Conservation (phyloP, 1,284 basidiomycete genomes). For the Cryptococcus sp. region DNA sequence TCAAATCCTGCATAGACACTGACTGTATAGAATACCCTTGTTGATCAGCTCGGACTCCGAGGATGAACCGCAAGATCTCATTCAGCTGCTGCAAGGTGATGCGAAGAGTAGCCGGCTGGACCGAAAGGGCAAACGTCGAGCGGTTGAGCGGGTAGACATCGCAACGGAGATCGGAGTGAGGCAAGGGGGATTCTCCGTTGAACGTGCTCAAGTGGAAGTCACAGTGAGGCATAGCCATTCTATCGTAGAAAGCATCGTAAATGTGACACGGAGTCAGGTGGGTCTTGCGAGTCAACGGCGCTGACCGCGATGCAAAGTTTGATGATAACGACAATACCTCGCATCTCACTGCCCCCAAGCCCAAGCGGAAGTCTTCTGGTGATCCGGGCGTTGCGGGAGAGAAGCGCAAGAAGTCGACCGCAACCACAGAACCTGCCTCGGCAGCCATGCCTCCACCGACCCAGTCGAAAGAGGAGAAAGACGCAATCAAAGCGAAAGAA, state of each 20-base stretch:
- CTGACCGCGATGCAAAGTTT: too few species aligned
- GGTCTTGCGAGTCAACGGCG: too few species aligned
- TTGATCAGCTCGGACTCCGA: slow-evolving; percentile 19
- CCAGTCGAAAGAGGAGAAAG: slow-evolving; percentile 28
- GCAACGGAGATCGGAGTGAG: neutral
- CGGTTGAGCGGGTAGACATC: neutral
- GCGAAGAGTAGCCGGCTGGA: neutral
- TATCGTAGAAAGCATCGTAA: too few species aligned
- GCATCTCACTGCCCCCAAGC: too few species aligned
- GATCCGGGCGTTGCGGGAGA: slow-evolving; percentile 1
- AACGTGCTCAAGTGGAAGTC: too few species aligned
- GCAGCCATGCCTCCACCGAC: neutral
- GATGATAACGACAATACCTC: too few species aligned
- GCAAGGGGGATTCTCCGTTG: too few species aligned
- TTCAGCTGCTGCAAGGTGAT: neutral
- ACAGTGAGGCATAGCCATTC: too few species aligned
- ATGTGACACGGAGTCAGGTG: too few species aligned
- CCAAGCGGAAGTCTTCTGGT: too few species aligned
- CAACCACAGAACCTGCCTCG: too few species aligned
- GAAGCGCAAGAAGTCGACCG: neutral
- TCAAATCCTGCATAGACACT: neutral
- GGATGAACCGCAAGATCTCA: slow-evolving; percentile 9
- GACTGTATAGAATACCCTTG: slow-evolving; percentile 2
- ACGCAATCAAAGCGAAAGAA: slow-evolving; percentile 34
- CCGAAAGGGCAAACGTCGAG: slow-evolving; percentile 15